phyloP scores from a whole-genome alignment of 2,329 filamentous ascomycete genomes.

The Dryadomyces quercivorus region DNA sequence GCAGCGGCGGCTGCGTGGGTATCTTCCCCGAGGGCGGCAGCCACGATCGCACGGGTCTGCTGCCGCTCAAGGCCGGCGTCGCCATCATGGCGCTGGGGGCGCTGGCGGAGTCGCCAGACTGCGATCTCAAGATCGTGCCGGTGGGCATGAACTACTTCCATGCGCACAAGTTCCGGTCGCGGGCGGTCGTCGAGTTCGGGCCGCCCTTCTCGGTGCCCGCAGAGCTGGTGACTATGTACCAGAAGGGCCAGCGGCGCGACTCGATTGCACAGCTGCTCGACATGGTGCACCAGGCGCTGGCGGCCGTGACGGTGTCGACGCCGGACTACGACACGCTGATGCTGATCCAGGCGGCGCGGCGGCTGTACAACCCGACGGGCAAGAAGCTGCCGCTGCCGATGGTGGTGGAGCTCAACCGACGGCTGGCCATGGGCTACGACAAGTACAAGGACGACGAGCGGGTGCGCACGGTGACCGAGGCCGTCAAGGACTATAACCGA shows the following conservation, averaged over 20 bases:
- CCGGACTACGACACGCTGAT: constrained; percentile 95
- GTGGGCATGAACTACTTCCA: constrained; percentile 99
- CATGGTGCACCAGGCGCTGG: constrained; percentile 72
- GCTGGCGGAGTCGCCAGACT: constrained; percentile 72
- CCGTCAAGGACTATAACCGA: constrained; percentile 76
- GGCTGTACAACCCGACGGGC: constrained; percentile 86
- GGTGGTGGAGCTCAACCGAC: constrained; percentile 86
- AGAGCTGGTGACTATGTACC: constrained; percentile 77
- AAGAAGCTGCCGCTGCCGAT: constrained; percentile 87
- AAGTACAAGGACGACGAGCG: constrained; percentile 85
- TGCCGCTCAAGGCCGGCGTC: constrained; percentile 90
- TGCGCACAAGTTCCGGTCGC: constrained; percentile 92
- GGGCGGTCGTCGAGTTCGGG: constrained; percentile 92
- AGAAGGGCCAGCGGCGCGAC: constrained; percentile 69
- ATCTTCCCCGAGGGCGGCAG: constrained; percentile 97
- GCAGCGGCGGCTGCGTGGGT: constrained; percentile 76
- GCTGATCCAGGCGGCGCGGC: constrained; percentile 87
- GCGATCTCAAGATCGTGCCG: constrained; percentile 85
- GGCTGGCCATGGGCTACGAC: constrained; percentile 82
- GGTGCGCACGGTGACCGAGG: constrained; percentile 61
- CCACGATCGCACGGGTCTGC: constrained; percentile 81
- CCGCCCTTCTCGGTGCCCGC: constrained; percentile 73
- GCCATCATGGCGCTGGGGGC: constrained; percentile 96
- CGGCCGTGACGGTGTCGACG: constrained; percentile 80
- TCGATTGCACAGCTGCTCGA: constrained; percentile 79